Base-by-base conservation (phyloP, 148 eudicot genomes). In the Rhododendron vialii region DNA sequence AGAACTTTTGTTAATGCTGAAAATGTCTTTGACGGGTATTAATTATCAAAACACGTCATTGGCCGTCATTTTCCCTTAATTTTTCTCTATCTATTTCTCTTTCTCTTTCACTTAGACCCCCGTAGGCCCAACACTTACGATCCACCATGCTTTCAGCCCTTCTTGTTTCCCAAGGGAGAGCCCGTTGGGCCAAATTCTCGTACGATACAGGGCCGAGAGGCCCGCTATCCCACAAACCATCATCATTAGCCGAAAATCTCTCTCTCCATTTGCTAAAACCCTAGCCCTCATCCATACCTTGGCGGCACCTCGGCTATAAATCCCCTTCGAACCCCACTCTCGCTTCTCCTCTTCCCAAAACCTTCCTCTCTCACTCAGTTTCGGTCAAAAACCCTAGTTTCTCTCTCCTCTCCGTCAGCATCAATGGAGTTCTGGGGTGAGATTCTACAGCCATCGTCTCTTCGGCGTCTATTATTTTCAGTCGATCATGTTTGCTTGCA, bases 341-440 rank as follows among this genome's bases (percentile, higher is more conserved):
- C 36, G n/a, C 48, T 84, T 75, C 69, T 83, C 87, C 89, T 88
- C 90, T 83, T 74, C 59, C 88, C 30, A 59, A 87, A 14, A 36
- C 20, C 78, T 24, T 53, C 80, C 86, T 65, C 30, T 15, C 7
- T 71, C 76, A 14, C 36, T 4, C 20, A 18, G 22, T 17, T 18
- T 13, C 7, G 1, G 38, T 71, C 33, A 47, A 71, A 33, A 71
- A 14, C 63, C 83, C 63, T 80, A 35, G 47, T 50, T 61, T 63
- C 76, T 80, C 38, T 67, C 61, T 14, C 65, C 75, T 86, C 84
- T 26, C 41, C 63, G 76, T 30, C 41, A 13, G 43, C 81, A 4
- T 33, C 88, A 73, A 93, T 93, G 95, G 87, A 89, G 88, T 93
- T 93, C 57, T 93, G 95, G 95, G 95, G 95, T 92, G 82, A 36